phyloP scores from a whole-genome alignment of 352 stramenopile genomes.

The Phytophthora parvispora region DNA sequence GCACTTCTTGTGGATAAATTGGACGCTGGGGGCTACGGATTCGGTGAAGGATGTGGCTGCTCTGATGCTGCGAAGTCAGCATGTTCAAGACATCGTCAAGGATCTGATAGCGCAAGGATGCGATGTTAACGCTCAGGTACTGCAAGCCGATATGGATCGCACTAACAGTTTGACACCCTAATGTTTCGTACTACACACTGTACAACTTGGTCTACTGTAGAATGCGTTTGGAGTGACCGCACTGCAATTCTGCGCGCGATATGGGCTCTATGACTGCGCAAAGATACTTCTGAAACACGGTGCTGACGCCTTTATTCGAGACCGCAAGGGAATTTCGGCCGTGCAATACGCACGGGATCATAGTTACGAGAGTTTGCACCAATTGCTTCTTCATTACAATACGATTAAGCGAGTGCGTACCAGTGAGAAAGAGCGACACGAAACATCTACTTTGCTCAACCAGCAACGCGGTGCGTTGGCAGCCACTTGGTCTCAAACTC shows the following conservation, averaged over 20 bases:
- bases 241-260: constrained; percentile 62
- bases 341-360: constrained; percentile 51
- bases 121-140: constrained; percentile 70
- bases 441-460: constrained; percentile 39
- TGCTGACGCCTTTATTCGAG: constrained; percentile 37
- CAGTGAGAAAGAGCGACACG: constrained; percentile 39
- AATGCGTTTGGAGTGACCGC: constrained; percentile 74
- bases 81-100: constrained; percentile 48
- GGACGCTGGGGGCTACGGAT: constrained; percentile 23
- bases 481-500: constrained; percentile 59
- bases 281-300: constrained; percentile 59
- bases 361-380: constrained; percentile 42
- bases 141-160: background rate
- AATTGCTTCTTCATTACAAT: constrained; percentile 52
- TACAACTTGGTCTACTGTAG: constrained; percentile 40
- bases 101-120: constrained; percentile 40
- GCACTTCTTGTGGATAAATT: constrained; percentile 73
- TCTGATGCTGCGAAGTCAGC: constrained; percentile 43
- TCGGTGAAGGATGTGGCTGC: constrained; percentile 43
- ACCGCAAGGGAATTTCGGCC: constrained; percentile 55
- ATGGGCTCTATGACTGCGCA: constrained; percentile 65
- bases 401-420: constrained; percentile 48
- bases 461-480: constrained; percentile 54
- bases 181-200: background rate
- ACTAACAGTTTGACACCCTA: background rate